These are phyloP conservation scores for Xylaria intraflava DNA, from an alignment of 495 filamentous ascomycete genomes.

Conservation along the genomic window DNA sequence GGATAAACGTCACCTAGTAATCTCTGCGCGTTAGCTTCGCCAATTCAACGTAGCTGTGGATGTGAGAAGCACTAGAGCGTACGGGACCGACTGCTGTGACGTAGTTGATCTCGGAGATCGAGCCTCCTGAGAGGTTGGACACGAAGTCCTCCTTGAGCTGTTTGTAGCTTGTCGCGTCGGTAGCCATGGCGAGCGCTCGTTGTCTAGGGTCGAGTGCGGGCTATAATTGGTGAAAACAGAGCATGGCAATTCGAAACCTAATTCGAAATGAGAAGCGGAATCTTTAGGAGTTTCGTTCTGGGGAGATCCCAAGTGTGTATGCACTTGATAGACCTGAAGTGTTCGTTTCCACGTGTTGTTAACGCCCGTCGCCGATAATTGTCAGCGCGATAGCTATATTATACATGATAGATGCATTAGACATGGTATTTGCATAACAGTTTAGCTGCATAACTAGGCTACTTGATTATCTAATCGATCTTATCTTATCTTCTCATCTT, in stretches of 20 bases:
- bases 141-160: constrained; percentile 90
- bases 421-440: too few relatives aligned
- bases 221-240: background rate
- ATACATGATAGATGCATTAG: too few relatives aligned
- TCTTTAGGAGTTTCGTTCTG: background rate
- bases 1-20: constrained; percentile 64
- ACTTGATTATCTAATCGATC: too few relatives aligned
- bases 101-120: constrained; percentile 76
- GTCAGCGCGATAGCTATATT: too few relatives aligned
- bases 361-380: too few relatives aligned
- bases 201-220: background rate
- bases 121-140: constrained; percentile 81
- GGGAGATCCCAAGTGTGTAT: constrained; percentile 15
- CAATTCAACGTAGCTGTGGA: constrained; percentile 1
- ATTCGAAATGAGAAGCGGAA: constrained; percentile 1
- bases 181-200: constrained; percentile 23
- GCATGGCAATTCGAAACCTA: background rate
- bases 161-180: constrained; percentile 60
- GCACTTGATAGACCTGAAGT: constrained; percentile 9
- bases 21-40: constrained; percentile 1
- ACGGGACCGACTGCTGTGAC: constrained; percentile 82
- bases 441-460: too few relatives aligned
- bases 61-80: constrained; percentile 29
- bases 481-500: too few relatives aligned
- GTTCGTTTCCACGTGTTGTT: too few relatives aligned